Base-by-base conservation (phyloP, 2,329 filamentous ascomycete genomes). In the Penicillium capsulatum region DNA sequence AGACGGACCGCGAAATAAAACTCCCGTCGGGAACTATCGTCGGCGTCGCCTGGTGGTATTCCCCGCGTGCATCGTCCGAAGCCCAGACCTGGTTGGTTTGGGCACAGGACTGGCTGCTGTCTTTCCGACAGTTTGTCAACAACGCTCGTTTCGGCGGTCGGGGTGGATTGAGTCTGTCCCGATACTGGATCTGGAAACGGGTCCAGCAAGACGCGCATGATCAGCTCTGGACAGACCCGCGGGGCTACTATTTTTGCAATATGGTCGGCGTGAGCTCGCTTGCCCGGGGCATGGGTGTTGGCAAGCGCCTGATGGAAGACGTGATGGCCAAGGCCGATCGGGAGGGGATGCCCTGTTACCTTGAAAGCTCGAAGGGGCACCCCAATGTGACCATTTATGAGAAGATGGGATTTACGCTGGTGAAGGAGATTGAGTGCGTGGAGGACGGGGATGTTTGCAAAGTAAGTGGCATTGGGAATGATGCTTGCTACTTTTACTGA, bases 171-270 rank as follows among this genome's bases (percentile, higher is more conserved):
- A 81, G 77, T 42, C 75, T 81, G 11, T 49, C 73, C 64, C 76
- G 84, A 4, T 87, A 87, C 58, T 81, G 77, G 61, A 83, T 86
- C 50, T 87, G 82, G 83, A 87, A 87, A 55, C 70, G 70, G 3
- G 71, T 75, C 4, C 83, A 88, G 59, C 71, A 74, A 0, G 67
- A 76, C 27, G 79, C 76, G 1, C 83, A 86, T 39, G 66, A 67
- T 0, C 65, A 75, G 17, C 63, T 86, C 3, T 87, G 83, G 83
- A 77, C 68, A 0, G 80, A 84, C 40, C 70, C 74, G 0, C 68
- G 73, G 4, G 84, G 84, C 0, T 87, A 87, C 55, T 87, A 86
- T 55, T 87, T 87, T 50, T 81, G 84, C 48, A 88, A 87, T 54
- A 84, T 87, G 45, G 78, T 87, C 53, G 81, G 83, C 0, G 83